These are phyloP conservation scores for Phaeomoniella chlamydospora DNA, from an alignment of 2,329 filamentous ascomycete genomes.

Conservation along the genomic window DNA sequence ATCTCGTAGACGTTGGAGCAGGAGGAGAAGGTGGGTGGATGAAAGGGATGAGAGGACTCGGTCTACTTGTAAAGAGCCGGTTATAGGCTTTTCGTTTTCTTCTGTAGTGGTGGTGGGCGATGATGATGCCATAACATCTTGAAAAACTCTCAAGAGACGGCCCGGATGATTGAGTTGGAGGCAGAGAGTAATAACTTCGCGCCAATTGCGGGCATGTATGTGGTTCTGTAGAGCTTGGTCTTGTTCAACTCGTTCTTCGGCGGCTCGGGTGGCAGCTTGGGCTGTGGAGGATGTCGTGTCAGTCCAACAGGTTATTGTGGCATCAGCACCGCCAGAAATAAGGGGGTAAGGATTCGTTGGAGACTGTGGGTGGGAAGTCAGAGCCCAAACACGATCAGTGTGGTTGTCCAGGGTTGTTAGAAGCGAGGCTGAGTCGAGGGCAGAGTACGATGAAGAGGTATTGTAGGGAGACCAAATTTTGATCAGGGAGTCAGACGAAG, in stretches of 20 bases:
- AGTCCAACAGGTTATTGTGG: constrained; percentile 87
- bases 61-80: constrained; percentile 49
- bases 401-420: constrained; percentile 93
- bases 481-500: constrained; percentile 85
- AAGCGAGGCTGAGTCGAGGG: constrained; percentile 26
- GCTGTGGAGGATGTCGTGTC: constrained; percentile 78
- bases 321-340: constrained; percentile 83
- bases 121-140: constrained; percentile 50
- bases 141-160: constrained; percentile 72
- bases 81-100: constrained; percentile 19
- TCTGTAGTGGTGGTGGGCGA: constrained; percentile 17
- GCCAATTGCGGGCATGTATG: constrained; percentile 74
- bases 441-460: constrained; percentile 5
- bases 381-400: constrained; percentile 85
- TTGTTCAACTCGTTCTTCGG: constrained; percentile 72
- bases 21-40: constrained; percentile 70
- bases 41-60: constrained; percentile 65
- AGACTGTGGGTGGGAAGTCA: constrained; percentile 51
- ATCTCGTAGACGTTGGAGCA: constrained; percentile 72
- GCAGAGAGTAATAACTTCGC: constrained; percentile 82
- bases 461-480: constrained; percentile 83
- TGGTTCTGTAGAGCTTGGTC: constrained; percentile 91
- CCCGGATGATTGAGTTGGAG: constrained; percentile 90
- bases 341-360: constrained; percentile 44
- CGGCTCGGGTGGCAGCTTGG: constrained; percentile 56